phyloP scores from a whole-genome alignment of 2,329 filamentous ascomycete genomes.

The Aspergillus fructus region DNA sequence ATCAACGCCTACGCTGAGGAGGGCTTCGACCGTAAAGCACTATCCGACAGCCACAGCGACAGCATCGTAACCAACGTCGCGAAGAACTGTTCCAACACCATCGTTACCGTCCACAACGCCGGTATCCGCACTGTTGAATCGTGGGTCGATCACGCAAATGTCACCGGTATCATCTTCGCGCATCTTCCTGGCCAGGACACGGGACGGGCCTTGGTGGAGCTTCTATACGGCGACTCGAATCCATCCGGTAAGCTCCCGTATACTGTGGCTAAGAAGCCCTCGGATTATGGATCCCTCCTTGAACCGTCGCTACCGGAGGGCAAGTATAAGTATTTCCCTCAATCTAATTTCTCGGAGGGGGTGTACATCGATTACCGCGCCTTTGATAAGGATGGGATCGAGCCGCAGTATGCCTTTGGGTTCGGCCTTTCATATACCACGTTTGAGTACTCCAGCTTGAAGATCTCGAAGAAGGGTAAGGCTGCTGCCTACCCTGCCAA shows the following conservation, averaged over 20 bases:
- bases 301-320: no score
- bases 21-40: slow-evolving; percentile 15
- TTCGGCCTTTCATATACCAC: no score
- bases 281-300: no score
- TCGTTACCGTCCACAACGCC: slow-evolving; percentile 66
- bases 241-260: slow-evolving; percentile 62
- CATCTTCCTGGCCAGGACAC: slow-evolving; percentile 66
- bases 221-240: slow-evolving; percentile 59
- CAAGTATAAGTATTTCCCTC: no score
- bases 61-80: slow-evolving; percentile 55
- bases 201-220: slow-evolving; percentile 54
- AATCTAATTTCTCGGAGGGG: no score
- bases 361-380: no score
- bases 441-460: no score
- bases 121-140: slow-evolving; percentile 56
- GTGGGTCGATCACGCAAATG: slow-evolving; percentile 63
- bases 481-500: not conserved
- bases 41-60: slow-evolving; percentile 50
- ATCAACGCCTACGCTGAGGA: slow-evolving; percentile 45
- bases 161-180: slow-evolving; percentile 64
- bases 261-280: slow-evolving; percentile 54
- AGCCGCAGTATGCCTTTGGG: no score
- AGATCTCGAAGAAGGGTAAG: no score
- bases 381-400: no score
- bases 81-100: slow-evolving; percentile 58